Evolutionary conservation across 208 protist genomes (phyloP), one percentile per base, ranked within the genome.

Genomic region (Leishmania turanica): DNA sequence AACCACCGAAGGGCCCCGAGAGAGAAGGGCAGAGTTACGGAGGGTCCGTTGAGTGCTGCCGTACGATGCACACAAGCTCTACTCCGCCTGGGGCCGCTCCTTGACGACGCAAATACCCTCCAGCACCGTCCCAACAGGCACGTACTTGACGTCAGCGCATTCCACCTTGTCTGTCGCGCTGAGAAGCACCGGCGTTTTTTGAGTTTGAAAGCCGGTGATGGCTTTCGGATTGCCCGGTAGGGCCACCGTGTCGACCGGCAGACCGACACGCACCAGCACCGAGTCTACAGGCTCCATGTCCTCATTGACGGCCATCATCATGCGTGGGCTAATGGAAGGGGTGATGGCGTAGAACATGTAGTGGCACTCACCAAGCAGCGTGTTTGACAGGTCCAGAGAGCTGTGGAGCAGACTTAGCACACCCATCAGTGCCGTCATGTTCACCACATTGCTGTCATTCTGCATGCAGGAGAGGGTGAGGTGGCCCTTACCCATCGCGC

Each of bases 131-230:
- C 92, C 70, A 40, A 98, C 83, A 0, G 96, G 79, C 3, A 81
- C 77, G 78, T 95, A 99, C 82, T 99, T 97, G 24, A 97, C 90
- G 31, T 98, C 98, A 2, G 98, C 99, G 13, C 99, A 89, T 87
- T 99, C 99, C 27, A 99, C 99, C 80, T 99, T 95, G 79, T 99
- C 99, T 2, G 94, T 97, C 1, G 92, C 91, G 47, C 89, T 96
- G 9, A 99, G 81, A n/a, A 99, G 90, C 7, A 99, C 98, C 42
- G 99, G 99, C 3, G 99, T 99, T 6, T 88, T 99, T 81, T 99
- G 98, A n/a, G 99, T 99, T 86, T 99, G 99, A 88, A 99, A 99
- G 66, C 99, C 99, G 17, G 99, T 99, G 92, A 99, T 99, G 1
- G 97, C 88, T 89, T 99, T 99, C 8, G 99, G 99, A 84, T 98